Evolutionary conservation across 2,329 filamentous ascomycete genomes (phyloP), one percentile per base, ranked within the genome.

Genomic region (Pseudogymnoascus sp.): DNA sequence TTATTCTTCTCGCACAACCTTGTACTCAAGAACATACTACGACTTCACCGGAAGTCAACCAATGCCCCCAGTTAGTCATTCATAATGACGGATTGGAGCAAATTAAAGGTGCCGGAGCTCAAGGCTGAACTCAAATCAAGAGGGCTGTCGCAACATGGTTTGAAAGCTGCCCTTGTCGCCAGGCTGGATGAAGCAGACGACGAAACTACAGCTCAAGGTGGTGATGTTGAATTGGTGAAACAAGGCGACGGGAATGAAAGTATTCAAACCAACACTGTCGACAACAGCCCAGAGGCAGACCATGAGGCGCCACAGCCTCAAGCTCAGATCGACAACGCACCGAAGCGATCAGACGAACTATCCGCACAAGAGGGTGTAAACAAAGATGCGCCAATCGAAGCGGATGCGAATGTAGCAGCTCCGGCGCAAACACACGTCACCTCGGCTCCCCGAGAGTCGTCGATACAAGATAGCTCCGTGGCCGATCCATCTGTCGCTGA

Each of bases 61-160:
- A 55, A 55, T 55, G 48, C 48, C 12, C 1, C 48, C 29, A 21
- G 29, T 2, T 12, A 35, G n/a, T 33, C 48, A 55, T 17, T 35
- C 65, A 72, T 41, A 35, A 83, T 82, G 81, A 75, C 76, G 64
- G 80, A 83, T 67, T 84, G 80, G 72, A 78, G 72, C 62, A 80
- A 79, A 74, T 81, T 87, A 70, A 92, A 90, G 76, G 90, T 93
- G 65, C 79, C 86, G 35, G 88, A 92, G 70, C 81, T 93, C 63
- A 89, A 87, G 74, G 84, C 84, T 21, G 88, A 92, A 77, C 80
- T 92, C 42, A 91, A 90, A 75, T 80, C 79, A 63, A 84, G 89
- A 66, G 85, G 86, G n/a, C 81, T 92, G 39, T 78, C 85, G 5
- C 82, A 85, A 65, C 83, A 83, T 25, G 90, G 90, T 7, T 80